Evolutionary conservation across 306 rosid species (phyloP).

Genomic region (Mucuna pruriens): DNA sequence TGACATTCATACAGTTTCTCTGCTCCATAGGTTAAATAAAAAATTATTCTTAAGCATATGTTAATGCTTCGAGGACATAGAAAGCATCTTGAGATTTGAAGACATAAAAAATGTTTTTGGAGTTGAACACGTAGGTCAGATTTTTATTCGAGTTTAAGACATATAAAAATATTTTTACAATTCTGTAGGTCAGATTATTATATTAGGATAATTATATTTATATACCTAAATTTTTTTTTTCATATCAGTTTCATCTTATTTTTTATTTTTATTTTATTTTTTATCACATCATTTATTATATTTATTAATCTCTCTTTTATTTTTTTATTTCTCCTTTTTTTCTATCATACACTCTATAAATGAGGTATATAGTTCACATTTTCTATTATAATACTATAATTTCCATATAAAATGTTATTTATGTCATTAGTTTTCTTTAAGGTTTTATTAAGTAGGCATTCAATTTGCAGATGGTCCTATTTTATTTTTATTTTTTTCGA

Average conservation of each 20-base stretch:
- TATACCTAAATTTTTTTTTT: too few relatives aligned
- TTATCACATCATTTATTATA: too few relatives aligned
- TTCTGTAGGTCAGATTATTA: too few relatives aligned
- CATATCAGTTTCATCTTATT: too few relatives aligned
- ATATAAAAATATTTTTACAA: too few relatives aligned
- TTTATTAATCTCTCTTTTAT: too few relatives aligned
- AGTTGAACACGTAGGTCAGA: too few relatives aligned
- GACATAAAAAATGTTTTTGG: conserved; percentile 2
- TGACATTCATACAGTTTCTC: conserved; percentile 44
- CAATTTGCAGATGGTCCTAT: too few relatives aligned
- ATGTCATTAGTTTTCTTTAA: not conserved
- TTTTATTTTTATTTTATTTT: too few relatives aligned
- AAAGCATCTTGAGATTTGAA: conserved; percentile 52
- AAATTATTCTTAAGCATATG: conserved; percentile 15
- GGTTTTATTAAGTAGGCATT: not conserved
- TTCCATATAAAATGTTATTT: not conserved
- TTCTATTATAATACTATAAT: not conserved
- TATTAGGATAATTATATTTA: too few relatives aligned
- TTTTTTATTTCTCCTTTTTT: not conserved
- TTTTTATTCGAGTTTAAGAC: too few relatives aligned
- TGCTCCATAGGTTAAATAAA: conserved; percentile 32
- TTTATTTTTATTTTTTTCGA: too few relatives aligned
- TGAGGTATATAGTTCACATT: not conserved
- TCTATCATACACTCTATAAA: not conserved
- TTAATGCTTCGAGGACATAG: conserved; percentile 21